Evolutionary conservation across 164 flowering plant species (phyloP).

Genomic region (Vitis labrusca): DNA sequence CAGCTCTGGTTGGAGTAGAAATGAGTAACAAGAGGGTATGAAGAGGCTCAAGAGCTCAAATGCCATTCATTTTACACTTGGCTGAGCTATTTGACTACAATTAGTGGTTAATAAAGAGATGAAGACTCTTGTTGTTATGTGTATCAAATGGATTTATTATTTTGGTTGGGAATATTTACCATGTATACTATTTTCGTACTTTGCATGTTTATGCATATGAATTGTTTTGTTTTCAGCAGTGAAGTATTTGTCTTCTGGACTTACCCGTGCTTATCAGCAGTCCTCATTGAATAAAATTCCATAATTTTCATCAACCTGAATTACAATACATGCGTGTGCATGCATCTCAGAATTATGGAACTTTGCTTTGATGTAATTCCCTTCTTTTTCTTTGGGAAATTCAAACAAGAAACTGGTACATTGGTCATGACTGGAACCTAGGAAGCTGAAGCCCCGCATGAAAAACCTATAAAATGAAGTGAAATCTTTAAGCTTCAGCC

Average conservation of each 20-base stretch:
- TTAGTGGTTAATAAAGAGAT: slow-evolving; percentile 22
- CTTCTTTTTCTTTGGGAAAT: too few species aligned
- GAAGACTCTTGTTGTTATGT: slow-evolving; percentile 13
- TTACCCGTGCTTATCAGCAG: slow-evolving; percentile 1
- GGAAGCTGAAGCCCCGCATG: too few species aligned
- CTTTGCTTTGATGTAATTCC: too few species aligned
- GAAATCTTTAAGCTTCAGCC: too few species aligned
- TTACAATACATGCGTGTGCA: background rate
- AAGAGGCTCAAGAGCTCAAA: slow-evolving; percentile 25
- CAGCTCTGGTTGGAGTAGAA: slow-evolving; percentile 13
- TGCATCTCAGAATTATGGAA: too few species aligned
- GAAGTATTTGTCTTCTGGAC: slow-evolving; percentile 9
- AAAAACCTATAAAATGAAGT: too few species aligned
- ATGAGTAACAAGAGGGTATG: slow-evolving; percentile 10
- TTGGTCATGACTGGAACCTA: too few species aligned
- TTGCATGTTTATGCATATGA: slow-evolving; percentile 19
- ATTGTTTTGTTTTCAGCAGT: slow-evolving; percentile 3
- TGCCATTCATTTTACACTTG: slow-evolving; percentile 31
- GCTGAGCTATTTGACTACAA: slow-evolving; percentile 22
- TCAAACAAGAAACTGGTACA: too few species aligned
- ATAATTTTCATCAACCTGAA: background rate
- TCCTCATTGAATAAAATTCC: slow-evolving; percentile 13
- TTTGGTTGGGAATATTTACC: slow-evolving; percentile 7
- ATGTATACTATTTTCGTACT: slow-evolving; percentile 26
- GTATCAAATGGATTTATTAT: slow-evolving; percentile 8